Conservation (phyloP, 345 rosid genomes). For the Bretschneidera sinensis region DNA sequence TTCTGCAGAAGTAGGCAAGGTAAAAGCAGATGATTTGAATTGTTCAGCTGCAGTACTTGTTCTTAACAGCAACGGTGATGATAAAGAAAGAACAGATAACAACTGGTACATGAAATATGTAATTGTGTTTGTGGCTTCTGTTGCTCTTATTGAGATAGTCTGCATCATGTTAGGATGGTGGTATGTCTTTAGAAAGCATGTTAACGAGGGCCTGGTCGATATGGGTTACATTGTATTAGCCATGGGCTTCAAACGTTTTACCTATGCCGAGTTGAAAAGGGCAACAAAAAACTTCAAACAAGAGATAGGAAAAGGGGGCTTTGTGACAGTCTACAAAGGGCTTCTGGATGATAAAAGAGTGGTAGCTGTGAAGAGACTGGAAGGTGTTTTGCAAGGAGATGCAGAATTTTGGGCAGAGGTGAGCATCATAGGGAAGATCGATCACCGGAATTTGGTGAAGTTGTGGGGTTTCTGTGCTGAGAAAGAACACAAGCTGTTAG, state of each 20-base stretch:
- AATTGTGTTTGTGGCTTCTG: constrained; percentile 10
- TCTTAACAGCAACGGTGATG: not conserved
- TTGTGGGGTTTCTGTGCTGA: constrained; percentile 31
- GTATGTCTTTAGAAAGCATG: constrained; percentile 12
- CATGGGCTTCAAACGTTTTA: constrained; percentile 20
- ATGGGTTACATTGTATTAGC: constrained; percentile 17
- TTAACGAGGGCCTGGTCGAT: constrained; percentile 9
- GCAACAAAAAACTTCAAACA: constrained; percentile 23
- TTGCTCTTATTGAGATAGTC: constrained; percentile 10
- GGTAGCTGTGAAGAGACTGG: constrained; percentile 29
- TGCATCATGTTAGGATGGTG: constrained; percentile 13
- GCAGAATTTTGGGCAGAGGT: constrained; percentile 32
- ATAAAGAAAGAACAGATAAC: not conserved
- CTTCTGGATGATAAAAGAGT: constrained; percentile 11
- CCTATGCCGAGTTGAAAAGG: constrained; percentile 17
- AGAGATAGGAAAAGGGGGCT: constrained; percentile 30
- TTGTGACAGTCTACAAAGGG: constrained; percentile 26
- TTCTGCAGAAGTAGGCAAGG: not conserved
- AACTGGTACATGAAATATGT: constrained; percentile 15
- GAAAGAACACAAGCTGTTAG: constrained; percentile 20
- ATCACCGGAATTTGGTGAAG: constrained; percentile 28
- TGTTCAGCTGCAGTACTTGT: constrained; percentile 8
- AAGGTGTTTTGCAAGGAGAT: constrained; percentile 24
- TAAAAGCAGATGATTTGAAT: not conserved
- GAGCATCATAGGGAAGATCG: constrained; percentile 28